phyloP scores from a whole-genome alignment of 768 basidiomycete genomes.

The Macrolepiota albuminosa region DNA sequence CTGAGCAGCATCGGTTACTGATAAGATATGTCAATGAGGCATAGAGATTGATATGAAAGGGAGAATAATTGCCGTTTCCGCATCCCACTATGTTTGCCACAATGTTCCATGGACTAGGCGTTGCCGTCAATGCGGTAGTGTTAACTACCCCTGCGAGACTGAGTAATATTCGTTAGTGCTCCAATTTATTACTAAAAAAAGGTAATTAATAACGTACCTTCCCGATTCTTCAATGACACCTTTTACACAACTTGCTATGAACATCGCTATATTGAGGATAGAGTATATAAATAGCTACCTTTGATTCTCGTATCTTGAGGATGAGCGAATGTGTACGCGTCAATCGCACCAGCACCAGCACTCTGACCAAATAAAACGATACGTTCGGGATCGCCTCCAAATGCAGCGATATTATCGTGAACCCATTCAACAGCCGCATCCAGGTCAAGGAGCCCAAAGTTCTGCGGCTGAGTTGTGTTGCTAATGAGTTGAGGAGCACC shows the following conservation, averaged over 20 bases:
- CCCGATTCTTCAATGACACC: slow-evolving; percentile 33
- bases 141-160: slow-evolving; percentile 10
- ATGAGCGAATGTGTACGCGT: slow-evolving; percentile 30
- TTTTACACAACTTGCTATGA: neutral
- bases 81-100: slow-evolving; percentile 29
- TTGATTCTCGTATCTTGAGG: slow-evolving; percentile 25
- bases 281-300: neutral
- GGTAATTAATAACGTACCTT: slow-evolving; percentile 18
- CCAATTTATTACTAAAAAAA: neutral
- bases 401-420: slow-evolving; percentile 41
- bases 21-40: neutral
- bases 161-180: neutral
- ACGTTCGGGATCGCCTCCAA: slow-evolving; percentile 36
- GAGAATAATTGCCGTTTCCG: slow-evolving; percentile 21
- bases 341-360: slow-evolving; percentile 29
- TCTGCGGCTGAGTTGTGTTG: slow-evolving; percentile 21
- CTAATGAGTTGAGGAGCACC: slow-evolving; percentile 31
- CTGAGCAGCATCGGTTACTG: slow-evolving; percentile 24
- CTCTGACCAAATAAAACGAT: slow-evolving; percentile 33
- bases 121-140: slow-evolving; percentile 6
- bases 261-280: no score
- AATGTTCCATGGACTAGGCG: slow-evolving; percentile 25
- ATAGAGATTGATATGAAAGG: neutral
- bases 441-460: slow-evolving; percentile 34
- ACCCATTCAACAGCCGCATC: slow-evolving; percentile 45